These are phyloP conservation scores for Hypoxylon sp. DNA, from an alignment of 2,329 filamentous ascomycete species.

Conservation along the genomic window DNA sequence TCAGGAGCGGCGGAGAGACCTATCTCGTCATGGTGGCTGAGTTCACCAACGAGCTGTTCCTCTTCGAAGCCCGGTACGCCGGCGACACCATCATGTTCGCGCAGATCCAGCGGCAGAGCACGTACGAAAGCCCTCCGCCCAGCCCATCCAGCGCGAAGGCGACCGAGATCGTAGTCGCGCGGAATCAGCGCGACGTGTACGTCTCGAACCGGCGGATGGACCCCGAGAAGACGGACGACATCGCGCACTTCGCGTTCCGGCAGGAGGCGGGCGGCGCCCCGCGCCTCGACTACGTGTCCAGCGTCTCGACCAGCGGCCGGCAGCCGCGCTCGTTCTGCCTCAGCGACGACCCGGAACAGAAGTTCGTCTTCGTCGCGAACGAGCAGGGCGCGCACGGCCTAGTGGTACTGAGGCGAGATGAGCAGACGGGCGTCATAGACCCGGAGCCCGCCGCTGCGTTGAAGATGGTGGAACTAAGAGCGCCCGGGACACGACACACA, in stretches of 20 bases:
- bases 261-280: slow-evolving; percentile 39
- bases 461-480: slow-evolving; percentile 11
- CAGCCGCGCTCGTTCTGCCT: slow-evolving; percentile 57
- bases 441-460: slow-evolving; percentile 27
- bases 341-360: slow-evolving; percentile 41
- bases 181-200: slow-evolving; percentile 55
- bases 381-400: slow-evolving; percentile 51
- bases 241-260: slow-evolving; percentile 49
- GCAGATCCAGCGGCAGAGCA: slow-evolving; percentile 17
- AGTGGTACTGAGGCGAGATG: slow-evolving; percentile 47
- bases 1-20: slow-evolving; percentile 46
- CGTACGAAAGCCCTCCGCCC: slow-evolving; percentile 45
- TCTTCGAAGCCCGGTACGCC: slow-evolving; percentile 53
- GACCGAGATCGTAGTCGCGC: slow-evolving; percentile 53
- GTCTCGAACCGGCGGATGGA: slow-evolving; percentile 59
- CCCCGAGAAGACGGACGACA: slow-evolving; percentile 53
- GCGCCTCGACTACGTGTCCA: slow-evolving; percentile 26
- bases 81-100: slow-evolving; percentile 47
- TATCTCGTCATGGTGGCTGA: slow-evolving; percentile 59
- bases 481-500: slow-evolving; percentile 2
- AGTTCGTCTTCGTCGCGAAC: slow-evolving; percentile 54
- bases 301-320: slow-evolving; percentile 37
- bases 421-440: slow-evolving; percentile 24
- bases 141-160: slow-evolving; percentile 50
- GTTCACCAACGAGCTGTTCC: slow-evolving; percentile 52